Percentiles rank a stretch among this genome's conserved stretches.
Conservation (phyloP, 805 yeast genomes). For the Kodamaea kakaduensis region DNA sequence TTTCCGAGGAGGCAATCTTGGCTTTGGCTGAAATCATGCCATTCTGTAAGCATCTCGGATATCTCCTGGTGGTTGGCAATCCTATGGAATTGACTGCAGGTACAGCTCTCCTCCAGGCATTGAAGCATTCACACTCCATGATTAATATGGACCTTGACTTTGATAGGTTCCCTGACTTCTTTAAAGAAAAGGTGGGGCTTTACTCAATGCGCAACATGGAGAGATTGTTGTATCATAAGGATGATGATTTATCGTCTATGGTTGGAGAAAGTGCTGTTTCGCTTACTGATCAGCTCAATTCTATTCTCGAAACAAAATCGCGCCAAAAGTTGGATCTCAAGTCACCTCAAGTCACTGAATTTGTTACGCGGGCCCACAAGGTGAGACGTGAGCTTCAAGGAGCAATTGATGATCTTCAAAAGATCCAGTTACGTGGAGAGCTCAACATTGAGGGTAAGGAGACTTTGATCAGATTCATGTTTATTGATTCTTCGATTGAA, state of each 20-base stretch:
- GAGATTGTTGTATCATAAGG: constrained; percentile 38
- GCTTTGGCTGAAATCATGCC: constrained; percentile 66
- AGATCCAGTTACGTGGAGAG: constrained; percentile 50
- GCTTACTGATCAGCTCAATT: constrained; percentile 23
- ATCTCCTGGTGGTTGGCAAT: constrained; percentile 67
- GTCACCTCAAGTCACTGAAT: constrained; percentile 27
- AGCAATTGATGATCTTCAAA: constrained; percentile 49
- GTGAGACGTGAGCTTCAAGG: constrained; percentile 29
- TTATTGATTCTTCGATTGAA: constrained; percentile 65
- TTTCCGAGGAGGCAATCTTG: constrained; percentile 52
- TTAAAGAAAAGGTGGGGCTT: constrained; percentile 70
- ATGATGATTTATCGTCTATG: constrained; percentile 4
- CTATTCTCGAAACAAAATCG: constrained; percentile 31
- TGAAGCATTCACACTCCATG: constrained; percentile 62
- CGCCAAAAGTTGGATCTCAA: constrained; percentile 29
- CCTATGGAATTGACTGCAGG: constrained; percentile 55
- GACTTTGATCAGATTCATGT: constrained; percentile 60
- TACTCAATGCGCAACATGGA: constrained; percentile 84
- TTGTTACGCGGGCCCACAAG: constrained; percentile 24
- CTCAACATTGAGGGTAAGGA: constrained; percentile 72
- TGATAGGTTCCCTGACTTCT: constrained; percentile 54
- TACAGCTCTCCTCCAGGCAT: constrained; percentile 64
- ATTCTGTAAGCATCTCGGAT: constrained; percentile 60
- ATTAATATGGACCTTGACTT: constrained; percentile 70
- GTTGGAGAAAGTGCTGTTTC: too few relatives aligned